Base-by-base conservation (phyloP, 1,139 yeast species). In the Candida sp. region DNA sequence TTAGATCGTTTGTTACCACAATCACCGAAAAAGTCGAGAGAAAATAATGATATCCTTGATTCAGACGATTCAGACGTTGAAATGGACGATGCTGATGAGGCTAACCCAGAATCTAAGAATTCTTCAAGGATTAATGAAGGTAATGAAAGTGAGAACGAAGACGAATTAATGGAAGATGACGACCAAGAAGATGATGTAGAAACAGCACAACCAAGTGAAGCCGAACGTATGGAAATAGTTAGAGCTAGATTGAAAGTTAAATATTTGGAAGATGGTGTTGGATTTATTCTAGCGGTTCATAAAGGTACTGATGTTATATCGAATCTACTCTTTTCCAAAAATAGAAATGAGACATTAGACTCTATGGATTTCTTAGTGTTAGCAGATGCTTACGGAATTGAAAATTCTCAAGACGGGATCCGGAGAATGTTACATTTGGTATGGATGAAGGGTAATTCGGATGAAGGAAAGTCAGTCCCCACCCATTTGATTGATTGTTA, bases 401-500 rank as follows among this genome's bases (percentile, higher is more conserved):
- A 85, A 51, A 79, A 79, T 33, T 81, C 96, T 2, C 60, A 67
- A 3, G 58, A 64, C 3, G 98, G 97, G 5, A 84, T 93, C 42
- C 81, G 91, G 42, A 79, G 81, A 52, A 93, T 93, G 97, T 76
- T 93, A 38, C 98, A 95, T 64, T 75, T 93, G 43, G 95, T 93
- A 2, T 93, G 99, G 99, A 85, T 88, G 77, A 89, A 88, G 57
- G 96, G 96, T 2, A 82, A 88, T 21, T 87, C 88, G 40, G 98
- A 91, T 52, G 98, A 93, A 60, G 96, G 96, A 1, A 84, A 87
- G 43, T 83, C 87, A 5, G 87, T 93, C 37, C 84, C 93, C 4
- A 71, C 85, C 8, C 96, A 90, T 55, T 73, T 93, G 42, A 82
- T 93, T 12, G 84, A 81, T 42, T 87, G 97, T 54, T 93, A 93